Conservation (phyloP, 106 monocot genomes). For the Phalaenopsis aphrodite region DNA sequence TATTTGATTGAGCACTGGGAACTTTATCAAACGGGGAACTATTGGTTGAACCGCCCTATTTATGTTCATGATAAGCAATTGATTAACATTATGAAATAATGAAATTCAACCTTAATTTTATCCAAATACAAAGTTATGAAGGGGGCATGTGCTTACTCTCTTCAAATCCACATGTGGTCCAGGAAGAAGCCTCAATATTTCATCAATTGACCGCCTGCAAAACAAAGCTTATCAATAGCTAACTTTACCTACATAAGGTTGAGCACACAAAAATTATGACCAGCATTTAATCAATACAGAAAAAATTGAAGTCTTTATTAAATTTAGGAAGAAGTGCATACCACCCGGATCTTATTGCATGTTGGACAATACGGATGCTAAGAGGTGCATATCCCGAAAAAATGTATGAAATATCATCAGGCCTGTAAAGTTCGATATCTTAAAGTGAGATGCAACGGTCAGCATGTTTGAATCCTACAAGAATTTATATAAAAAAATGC, state of each 20-base stretch:
- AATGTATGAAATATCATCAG: constrained; percentile 91
- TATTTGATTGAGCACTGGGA: constrained; percentile 20
- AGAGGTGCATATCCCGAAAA: constrained; percentile 99
- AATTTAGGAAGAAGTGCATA: constrained; percentile 14
- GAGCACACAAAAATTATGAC: background rate
- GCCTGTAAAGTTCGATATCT: constrained; percentile 43
- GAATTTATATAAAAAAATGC: background rate
- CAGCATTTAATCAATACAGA: background rate
- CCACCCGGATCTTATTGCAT: constrained; percentile 98
- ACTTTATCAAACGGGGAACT: constrained; percentile 26
- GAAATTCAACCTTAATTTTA: constrained; percentile 1
- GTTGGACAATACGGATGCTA: constrained; percentile 96
- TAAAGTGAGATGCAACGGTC: background rate
- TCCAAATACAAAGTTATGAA: background rate
- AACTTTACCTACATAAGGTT: background rate
- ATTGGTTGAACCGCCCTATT: constrained; percentile 46
- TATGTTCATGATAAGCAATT: constrained; percentile 5
- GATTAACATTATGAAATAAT: constrained; percentile 3
- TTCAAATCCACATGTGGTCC: constrained; percentile 88
- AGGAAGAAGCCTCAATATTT: constrained; percentile 79
- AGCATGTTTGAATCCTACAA: background rate
- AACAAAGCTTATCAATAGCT: constrained; percentile 2
- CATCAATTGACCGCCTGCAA: constrained; percentile 94
- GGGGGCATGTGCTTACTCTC: constrained; percentile 43
- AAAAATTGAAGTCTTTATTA: background rate